Evolutionary conservation across 257 asterid species (phyloP).

Genomic region (Anisodus tanguticus): DNA sequence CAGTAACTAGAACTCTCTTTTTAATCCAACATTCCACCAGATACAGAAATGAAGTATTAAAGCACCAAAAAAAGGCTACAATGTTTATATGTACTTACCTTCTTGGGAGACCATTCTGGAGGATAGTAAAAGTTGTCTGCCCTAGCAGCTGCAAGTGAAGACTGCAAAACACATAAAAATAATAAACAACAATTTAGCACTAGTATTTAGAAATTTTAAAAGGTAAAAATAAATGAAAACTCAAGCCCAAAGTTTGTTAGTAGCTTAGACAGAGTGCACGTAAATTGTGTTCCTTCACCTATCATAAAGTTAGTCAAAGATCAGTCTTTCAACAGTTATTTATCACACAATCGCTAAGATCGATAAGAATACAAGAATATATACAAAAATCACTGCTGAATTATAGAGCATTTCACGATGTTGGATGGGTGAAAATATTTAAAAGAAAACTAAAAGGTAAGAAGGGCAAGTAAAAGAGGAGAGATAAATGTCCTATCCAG

Average conservation of each 20-base stretch:
- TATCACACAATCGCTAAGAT: not conserved
- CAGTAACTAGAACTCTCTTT: conserved; percentile 8
- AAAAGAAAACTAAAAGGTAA: not conserved
- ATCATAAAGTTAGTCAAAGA: not conserved
- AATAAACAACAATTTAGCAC: conserved; percentile 6
- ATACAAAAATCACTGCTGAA: not conserved
- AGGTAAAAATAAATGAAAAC: not conserved
- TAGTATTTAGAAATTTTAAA: not conserved
- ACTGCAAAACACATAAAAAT: conserved; percentile 63
- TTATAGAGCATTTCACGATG: not conserved
- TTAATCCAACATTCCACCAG: not conserved
- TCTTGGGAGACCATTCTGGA: conserved; percentile 99
- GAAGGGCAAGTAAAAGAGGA: not conserved
- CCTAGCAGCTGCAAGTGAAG: conserved; percentile 96
- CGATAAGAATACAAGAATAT: not conserved
- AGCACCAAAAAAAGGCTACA: not conserved
- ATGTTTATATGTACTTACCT: conserved; percentile 48
- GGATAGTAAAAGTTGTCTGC: conserved; percentile 98
- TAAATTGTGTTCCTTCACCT: not conserved
- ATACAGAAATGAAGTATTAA: not conserved
- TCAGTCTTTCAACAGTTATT: not conserved
- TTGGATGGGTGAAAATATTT: not conserved
- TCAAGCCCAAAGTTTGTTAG: not conserved
- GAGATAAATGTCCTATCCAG: not conserved
- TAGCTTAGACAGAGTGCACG: not conserved